Percentiles rank a stretch among this genome's conserved stretches.
Evolutionary conservation across 2,329 filamentous ascomycete genomes (phyloP).

Genomic region (Calonectria honghensis): DNA sequence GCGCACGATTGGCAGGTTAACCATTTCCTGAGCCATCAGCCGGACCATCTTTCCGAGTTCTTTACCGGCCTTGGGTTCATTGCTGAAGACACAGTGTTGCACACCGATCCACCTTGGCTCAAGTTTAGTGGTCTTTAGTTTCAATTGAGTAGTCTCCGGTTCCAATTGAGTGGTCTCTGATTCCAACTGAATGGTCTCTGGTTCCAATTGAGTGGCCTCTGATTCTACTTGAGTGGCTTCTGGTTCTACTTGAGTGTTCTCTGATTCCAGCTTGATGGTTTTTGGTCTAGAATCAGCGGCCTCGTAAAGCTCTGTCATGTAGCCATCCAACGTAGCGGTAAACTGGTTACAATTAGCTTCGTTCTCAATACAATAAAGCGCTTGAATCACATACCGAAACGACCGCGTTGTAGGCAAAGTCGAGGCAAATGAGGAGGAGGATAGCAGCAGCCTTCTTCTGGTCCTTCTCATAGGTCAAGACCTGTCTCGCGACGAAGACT

Average conservation of each 20-base stretch:
- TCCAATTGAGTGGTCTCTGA: too few relatives aligned
- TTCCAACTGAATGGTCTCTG: too few relatives aligned
- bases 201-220: too few relatives aligned
- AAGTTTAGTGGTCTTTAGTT: too few relatives aligned
- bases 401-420: constrained; percentile 46
- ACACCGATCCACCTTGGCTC: background rate
- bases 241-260: too few relatives aligned
- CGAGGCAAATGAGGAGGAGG: constrained; percentile 44
- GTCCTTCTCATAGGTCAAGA: constrained; percentile 40
- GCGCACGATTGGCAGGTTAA: constrained; percentile 1
- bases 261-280: background rate
- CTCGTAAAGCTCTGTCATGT: background rate
- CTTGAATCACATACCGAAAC: constrained; percentile 37
- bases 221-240: too few relatives aligned
- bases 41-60: background rate
- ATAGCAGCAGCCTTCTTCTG: constrained; percentile 40
- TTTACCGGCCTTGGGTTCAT: background rate
- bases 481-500: constrained; percentile 38
- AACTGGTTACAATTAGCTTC: constrained; percentile 34
- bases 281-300: background rate
- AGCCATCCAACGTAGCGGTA: constrained; percentile 41
- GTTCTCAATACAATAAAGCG: background rate
- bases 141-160: too few relatives aligned
- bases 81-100: background rate
- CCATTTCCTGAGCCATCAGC: background rate